A percentile compares a stretch with the other conserved stretches of the same genome.
These are phyloP conservation scores for Metschnikowia drakensbergensis DNA, from an alignment of 805 yeast genomes.

Conservation along the genomic window DNA sequence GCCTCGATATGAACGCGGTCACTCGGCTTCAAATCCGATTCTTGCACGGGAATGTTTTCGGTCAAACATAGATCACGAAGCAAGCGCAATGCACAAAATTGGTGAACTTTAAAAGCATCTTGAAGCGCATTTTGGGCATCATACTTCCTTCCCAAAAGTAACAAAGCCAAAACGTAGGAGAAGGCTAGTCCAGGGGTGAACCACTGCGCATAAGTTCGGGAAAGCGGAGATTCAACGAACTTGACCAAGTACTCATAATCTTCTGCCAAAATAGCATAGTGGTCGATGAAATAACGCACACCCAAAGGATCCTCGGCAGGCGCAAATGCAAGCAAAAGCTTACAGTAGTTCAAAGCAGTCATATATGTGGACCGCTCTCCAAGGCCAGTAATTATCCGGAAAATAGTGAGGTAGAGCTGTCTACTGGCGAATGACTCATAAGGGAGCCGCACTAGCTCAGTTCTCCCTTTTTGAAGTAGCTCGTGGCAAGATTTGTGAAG, in stretches of 20 bases:
- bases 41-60: constrained; percentile 3
- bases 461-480: constrained; percentile 42
- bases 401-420: constrained; percentile 68
- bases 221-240: constrained; percentile 53
- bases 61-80: constrained; percentile 45
- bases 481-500: constrained; percentile 56
- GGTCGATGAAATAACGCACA: constrained; percentile 77
- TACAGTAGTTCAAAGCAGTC: constrained; percentile 76
- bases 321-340: constrained; percentile 60
- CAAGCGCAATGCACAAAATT: constrained; percentile 52
- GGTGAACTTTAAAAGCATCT: constrained; percentile 52
- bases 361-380: constrained; percentile 73
- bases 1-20: constrained; percentile 38
- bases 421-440: constrained; percentile 72
- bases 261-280: constrained; percentile 62
- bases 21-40: constrained; percentile 17
- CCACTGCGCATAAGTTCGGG: constrained; percentile 60
- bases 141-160: constrained; percentile 36
- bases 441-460: constrained; percentile 65
- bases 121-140: constrained; percentile 48
- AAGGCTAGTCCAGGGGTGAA: constrained; percentile 67
- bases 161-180: constrained; percentile 61
- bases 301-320: constrained; percentile 86
- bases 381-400: constrained; percentile 64
- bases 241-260: constrained; percentile 62